Base-by-base conservation (phyloP, 176 grass and related monocot genomes). In the Musa beccarii region DNA sequence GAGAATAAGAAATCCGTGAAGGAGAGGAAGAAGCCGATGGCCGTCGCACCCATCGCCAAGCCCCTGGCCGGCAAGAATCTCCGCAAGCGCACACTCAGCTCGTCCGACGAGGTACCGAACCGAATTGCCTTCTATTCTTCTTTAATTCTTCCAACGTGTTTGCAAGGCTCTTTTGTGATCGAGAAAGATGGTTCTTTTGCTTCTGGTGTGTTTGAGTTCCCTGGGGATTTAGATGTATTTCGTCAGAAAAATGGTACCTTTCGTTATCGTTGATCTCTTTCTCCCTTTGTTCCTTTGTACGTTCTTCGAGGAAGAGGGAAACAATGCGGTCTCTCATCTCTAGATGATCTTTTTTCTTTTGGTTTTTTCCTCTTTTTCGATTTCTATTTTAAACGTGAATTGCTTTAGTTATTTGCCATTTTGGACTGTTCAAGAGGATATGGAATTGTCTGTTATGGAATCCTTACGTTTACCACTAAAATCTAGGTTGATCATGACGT, bases 31-130 rank as follows among this genome's bases (percentile, higher is more conserved):
- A 70, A 73, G 52, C 53, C 23, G 63, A 79, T 75, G 66, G 74
- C 89, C 21, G 78, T 92, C 11, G 75, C 84, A 55, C 79, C 79
- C 13, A 96, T 96, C 22, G 92, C 89, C 11, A 92, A 90, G 83
- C 92, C 92, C 11, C 87, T 96, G 28, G 83, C 85, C 1, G 87
- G 87, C 11, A 89, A 86, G 81, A 90, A 92, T 59, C 89, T 92
- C 75, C 80, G 80, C 85, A 92, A 92, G 87, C 26, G 76, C 20
- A 92, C 85, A 68, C 87, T 96, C 92, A 92, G 85, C 92, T 96
- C 81, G 89, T 96, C 64, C 76, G 87, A 54, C 78, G 83, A 86
- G 89, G 92, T 92, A 68, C n/a, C 28, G 9, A 16, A 23, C 23
- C 50, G 26, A 3, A 23, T 52, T 54, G 76, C 16, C 52, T 67